Evolutionary conservation across 208 protist genomes (phyloP), one percentile per base, ranked within the genome.

Genomic region (Leishmania mexicana): DNA sequence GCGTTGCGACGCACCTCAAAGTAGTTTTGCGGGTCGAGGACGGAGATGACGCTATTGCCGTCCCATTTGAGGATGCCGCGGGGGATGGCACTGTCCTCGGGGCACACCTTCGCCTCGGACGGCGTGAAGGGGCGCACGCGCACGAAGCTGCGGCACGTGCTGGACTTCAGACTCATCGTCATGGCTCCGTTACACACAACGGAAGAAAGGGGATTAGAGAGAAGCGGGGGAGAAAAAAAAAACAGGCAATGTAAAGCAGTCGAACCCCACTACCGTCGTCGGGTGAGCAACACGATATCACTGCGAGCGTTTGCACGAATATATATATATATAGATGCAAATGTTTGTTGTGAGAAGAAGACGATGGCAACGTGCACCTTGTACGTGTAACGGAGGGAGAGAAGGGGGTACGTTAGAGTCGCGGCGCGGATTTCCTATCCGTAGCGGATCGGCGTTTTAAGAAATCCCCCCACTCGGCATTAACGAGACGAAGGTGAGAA

Each of bases 51-150:
- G 28, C 87, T 80, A 58, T 86, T 67, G 51, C 87, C 87, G 79
- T 95, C 90, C 90, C 91, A 95, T 2, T 75, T 35, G 31, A 97
- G 57, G 31, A 94, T 84, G 76, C 93, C 90, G 53, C 94, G 92
- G 4, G 94, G 91, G 28, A 96, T 78, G n/a, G 88, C 85, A 74
- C 86, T 87, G 79, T 88, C 92, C n/a, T 91, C 89, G 1, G 94
- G 92, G 57, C 88, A 95, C n/a, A 93, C 83, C 13, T 76, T 87
- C 67, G 87, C 91, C 88, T 97, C 94, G 11, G 83, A 84, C 3
- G 86, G 78, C 1, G 85, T 95, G 81, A 95, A 97, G 35, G 94
- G 94, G 4, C 94, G 91, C 47, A 97, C 94, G 74, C 92, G 87
- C 73, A 95, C 91, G 67, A 94, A 94, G 67, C 87, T 89, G 49